Evolutionary conservation across 495 filamentous ascomycete genomes (phyloP).

Genomic region (Penicillium silybi): DNA sequence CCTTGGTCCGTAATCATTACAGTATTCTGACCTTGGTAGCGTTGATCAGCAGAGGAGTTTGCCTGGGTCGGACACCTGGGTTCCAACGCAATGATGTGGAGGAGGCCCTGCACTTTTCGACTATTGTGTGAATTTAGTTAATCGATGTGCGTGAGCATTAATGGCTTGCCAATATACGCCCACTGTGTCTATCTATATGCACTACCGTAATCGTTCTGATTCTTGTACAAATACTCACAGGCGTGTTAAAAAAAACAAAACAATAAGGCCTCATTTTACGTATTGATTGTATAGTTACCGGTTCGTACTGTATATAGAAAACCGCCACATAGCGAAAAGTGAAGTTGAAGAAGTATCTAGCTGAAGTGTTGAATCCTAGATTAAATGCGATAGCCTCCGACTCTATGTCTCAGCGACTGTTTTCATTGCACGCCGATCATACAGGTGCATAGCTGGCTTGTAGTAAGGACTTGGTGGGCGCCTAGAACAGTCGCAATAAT

Average conservation of each 20-base stretch:
- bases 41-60: slow-evolving; percentile 36
- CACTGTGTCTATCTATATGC: background rate
- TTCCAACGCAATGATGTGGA: slow-evolving; percentile 24
- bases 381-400: slow-evolving; percentile 1
- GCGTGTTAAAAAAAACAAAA: no score
- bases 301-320: background rate
- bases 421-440: background rate
- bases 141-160: background rate
- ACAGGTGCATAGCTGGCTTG: slow-evolving; percentile 1
- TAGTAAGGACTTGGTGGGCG: background rate
- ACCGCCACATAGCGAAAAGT: background rate
- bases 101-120: slow-evolving; percentile 11
- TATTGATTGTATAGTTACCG: background rate
- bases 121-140: background rate
- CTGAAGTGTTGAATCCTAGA: background rate
- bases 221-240: background rate
- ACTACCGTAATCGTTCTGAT: background rate
- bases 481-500: background rate
- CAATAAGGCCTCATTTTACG: background rate
- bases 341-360: background rate
- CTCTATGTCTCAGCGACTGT: background rate
- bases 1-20: slow-evolving; percentile 1
- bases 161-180: background rate
- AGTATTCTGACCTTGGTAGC: slow-evolving; percentile 10
- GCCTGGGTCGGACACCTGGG: slow-evolving; percentile 44